A percentile compares a stretch with the other conserved stretches of the same genome.
Conservation (phyloP, 768 basidiomycete species). For the Coprinopsis strossmayeri region DNA sequence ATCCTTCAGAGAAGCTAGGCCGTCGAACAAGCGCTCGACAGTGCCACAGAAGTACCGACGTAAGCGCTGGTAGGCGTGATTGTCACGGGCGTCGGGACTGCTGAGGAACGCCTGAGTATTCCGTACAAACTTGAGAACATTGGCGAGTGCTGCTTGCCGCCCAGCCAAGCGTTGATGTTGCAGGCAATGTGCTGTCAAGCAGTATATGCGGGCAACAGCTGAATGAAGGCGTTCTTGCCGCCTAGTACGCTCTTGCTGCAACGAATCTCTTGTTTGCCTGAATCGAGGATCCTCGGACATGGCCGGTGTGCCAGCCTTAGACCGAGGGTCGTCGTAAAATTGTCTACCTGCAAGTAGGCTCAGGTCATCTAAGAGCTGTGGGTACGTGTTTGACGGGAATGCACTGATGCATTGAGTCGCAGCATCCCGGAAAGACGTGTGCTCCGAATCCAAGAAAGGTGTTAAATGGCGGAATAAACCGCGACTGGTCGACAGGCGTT, state of each 20-base stretch:
- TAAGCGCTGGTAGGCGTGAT: slow-evolving; percentile 69
- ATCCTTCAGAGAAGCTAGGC: slow-evolving; percentile 59
- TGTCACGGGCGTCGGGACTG: slow-evolving; percentile 64
- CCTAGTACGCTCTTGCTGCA: slow-evolving; percentile 50
- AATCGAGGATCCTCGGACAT: slow-evolving; percentile 47
- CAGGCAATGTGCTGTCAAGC: slow-evolving; percentile 72
- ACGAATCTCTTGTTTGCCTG: slow-evolving; percentile 34
- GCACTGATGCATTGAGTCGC: slow-evolving; percentile 87
- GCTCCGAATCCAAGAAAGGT: slow-evolving; percentile 84
- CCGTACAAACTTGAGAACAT: slow-evolving; percentile 81
- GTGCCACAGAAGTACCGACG: slow-evolving; percentile 89
- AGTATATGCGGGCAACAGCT: slow-evolving; percentile 84
- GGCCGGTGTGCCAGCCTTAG: slow-evolving; percentile 27
- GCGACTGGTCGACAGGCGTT: slow-evolving; percentile 74
- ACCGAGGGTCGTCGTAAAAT: slow-evolving; percentile 69
- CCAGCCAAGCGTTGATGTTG: slow-evolving; percentile 63
- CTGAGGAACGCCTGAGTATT: slow-evolving; percentile 77
- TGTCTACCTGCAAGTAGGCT: slow-evolving; percentile 74
- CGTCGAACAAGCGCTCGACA: slow-evolving; percentile 81
- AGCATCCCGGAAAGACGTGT: slow-evolving; percentile 74
- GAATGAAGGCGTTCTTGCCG: slow-evolving; percentile 78
- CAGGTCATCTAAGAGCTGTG: slow-evolving; percentile 78
- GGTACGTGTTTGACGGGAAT: slow-evolving; percentile 71
- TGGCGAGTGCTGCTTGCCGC: slow-evolving; percentile 66
- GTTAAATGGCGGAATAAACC: slow-evolving; percentile 82